Percentiles rank a stretch among this genome's conserved stretches.
phyloP scores from a whole-genome alignment of 345 rosid species.

The Syzygium aromaticum region DNA sequence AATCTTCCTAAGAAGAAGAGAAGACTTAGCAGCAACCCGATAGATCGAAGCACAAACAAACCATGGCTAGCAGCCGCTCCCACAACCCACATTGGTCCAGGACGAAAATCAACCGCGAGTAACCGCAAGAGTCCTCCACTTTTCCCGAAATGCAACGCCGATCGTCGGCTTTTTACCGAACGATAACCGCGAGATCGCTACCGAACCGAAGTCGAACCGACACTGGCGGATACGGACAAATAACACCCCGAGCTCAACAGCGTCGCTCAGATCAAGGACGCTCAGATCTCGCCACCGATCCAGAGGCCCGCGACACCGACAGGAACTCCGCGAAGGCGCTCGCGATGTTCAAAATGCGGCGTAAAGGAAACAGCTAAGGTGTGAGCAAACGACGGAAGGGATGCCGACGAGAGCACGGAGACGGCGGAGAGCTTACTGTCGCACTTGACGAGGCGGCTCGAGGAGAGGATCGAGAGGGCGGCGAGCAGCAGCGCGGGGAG shows the following conservation, averaged over 20 bases:
- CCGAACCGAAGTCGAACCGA: neutral
- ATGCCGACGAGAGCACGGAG: slow-evolving; percentile 7
- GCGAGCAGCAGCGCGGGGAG: slow-evolving; percentile 16
- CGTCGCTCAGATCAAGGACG: neutral
- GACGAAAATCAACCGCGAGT: neutral
- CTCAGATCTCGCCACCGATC: neutral
- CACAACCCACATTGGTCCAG: neutral
- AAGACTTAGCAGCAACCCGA: neutral
- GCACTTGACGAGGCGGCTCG: slow-evolving; percentile 21
- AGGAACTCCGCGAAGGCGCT: neutral
- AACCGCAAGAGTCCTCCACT: neutral
- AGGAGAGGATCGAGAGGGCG: slow-evolving; percentile 24
- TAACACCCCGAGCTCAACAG: neutral
- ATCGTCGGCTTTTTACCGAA: too few species aligned
- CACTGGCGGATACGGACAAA: neutral
- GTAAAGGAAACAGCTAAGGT: too few species aligned
- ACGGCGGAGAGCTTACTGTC: slow-evolving; percentile 11
- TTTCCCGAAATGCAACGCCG: neutral
- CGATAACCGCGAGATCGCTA: neutral
- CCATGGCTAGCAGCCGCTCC: neutral
- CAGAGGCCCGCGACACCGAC: neutral
- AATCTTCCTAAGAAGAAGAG: neutral
- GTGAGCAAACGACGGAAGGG: neutral
- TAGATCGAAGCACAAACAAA: neutral
- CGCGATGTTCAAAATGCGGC: neutral